A percentile compares a stretch with the other conserved stretches of the same genome.
phyloP scores from a whole-genome alignment of 2,329 filamentous ascomycete genomes.

The Cytospora schulzeri region DNA sequence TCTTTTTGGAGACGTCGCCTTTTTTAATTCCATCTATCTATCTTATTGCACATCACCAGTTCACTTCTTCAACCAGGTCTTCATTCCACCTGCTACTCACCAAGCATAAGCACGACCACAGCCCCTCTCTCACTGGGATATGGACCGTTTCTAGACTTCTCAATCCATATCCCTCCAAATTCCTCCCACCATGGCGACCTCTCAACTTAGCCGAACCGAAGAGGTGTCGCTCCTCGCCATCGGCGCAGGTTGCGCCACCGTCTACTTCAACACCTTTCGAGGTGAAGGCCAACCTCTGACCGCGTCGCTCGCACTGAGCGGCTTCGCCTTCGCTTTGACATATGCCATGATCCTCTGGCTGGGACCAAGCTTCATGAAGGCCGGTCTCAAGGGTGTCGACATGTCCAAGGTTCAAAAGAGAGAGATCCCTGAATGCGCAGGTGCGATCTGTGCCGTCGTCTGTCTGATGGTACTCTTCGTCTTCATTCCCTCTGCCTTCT shows the following conservation, averaged over 20 bases:
- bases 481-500: slow-evolving; percentile 96
- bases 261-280: slow-evolving; percentile 80
- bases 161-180: background rate
- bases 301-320: slow-evolving; percentile 84
- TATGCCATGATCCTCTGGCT: slow-evolving; percentile 94
- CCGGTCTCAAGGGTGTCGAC: slow-evolving; percentile 87
- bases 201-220: slow-evolving; percentile 53
- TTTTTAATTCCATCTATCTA: background rate
- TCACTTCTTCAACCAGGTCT: background rate
- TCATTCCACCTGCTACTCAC: background rate
- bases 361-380: slow-evolving; percentile 82
- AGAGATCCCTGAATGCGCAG: slow-evolving; percentile 95
- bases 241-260: slow-evolving; percentile 67
- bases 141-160: slow-evolving; percentile 1
- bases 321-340: slow-evolving; percentile 77
- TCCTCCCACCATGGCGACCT: slow-evolving; percentile 18
- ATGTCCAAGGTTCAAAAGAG: slow-evolving; percentile 70
- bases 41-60: background rate
- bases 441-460: slow-evolving; percentile 86
- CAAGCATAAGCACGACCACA: background rate
- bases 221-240: slow-evolving; percentile 62
- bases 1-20: slow-evolving; percentile 22
- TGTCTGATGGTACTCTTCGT: slow-evolving; percentile 87
- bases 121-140: background rate
- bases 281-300: slow-evolving; percentile 87